Conservation (phyloP, 2,329 filamentous ascomycete species). For the Chrysoporthe deuterocubensis region DNA sequence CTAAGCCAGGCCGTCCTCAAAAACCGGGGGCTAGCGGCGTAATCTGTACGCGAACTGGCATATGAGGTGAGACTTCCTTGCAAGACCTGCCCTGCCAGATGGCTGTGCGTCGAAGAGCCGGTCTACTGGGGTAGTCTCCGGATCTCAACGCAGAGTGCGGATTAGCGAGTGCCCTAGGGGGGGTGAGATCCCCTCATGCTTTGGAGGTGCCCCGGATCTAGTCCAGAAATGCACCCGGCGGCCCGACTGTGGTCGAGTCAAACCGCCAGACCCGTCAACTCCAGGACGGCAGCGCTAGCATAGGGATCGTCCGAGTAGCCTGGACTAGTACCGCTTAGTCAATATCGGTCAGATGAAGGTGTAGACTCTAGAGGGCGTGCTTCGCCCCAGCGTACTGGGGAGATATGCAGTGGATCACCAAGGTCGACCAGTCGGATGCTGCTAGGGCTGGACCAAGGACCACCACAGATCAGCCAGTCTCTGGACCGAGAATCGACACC, state of each 20-base stretch:
- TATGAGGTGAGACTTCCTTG: background rate
- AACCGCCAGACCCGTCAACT: constrained; percentile 2
- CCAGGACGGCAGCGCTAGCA: constrained; percentile 5
- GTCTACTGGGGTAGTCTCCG: background rate
- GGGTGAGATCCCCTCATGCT: background rate
- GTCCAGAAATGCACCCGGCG: constrained; percentile 4
- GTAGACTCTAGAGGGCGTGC: background rate
- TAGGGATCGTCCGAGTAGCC: background rate
- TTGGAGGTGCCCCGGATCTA: background rate
- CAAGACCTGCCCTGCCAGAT: background rate
- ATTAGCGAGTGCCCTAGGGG: constrained; percentile 1
- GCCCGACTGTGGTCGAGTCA: background rate
- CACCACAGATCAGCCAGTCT: constrained; percentile 1
- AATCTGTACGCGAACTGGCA: background rate
- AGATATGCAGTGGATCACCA: constrained; percentile 11
- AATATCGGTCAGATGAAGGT: constrained; percentile 2
- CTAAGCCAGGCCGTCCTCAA: constrained; percentile 1
- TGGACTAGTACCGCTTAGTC: background rate
- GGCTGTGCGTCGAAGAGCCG: background rate
- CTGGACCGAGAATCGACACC: background rate
- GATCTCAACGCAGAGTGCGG: background rate
- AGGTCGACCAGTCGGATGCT: constrained; percentile 16
- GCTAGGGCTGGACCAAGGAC: constrained; percentile 8
- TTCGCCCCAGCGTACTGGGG: background rate
- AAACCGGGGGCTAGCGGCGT: constrained; percentile 12